Percentiles rank a stretch among this genome's conserved stretches.
phyloP scores from a whole-genome alignment of 75 land plant species.

The Pinus tabuliformis region DNA sequence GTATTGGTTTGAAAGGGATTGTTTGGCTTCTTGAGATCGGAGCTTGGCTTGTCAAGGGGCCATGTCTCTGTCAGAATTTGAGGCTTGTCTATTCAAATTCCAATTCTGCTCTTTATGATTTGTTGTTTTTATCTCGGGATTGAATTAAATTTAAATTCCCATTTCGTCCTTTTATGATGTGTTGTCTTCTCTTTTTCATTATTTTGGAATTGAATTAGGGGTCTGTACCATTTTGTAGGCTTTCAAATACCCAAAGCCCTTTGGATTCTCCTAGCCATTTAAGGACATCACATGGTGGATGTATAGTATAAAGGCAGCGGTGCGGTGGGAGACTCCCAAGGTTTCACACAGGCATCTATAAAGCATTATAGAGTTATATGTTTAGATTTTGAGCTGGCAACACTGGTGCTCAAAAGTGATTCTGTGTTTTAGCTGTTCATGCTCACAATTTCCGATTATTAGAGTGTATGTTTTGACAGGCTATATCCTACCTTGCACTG shows the following conservation, averaged over 20 bases:
- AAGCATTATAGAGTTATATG: no score
- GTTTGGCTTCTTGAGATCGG: not conserved
- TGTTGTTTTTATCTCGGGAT: not conserved
- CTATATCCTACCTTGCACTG: no score
- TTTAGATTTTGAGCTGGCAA: no score
- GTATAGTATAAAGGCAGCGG: no score
- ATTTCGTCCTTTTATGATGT: no score
- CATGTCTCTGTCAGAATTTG: not conserved
- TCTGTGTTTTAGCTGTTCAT: no score
- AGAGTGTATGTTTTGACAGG: no score
- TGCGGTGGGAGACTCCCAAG: no score
- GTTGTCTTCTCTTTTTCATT: not conserved
- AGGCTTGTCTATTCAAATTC: not conserved
- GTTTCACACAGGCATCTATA: no score
- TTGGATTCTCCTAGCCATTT: slow-evolving; percentile 1
- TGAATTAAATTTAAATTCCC: not conserved
- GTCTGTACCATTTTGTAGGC: not conserved
- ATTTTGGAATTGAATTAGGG: not conserved
- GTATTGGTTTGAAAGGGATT: not conserved
- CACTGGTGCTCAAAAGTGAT: no score
- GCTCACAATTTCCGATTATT: no score
- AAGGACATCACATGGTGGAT: not conserved
- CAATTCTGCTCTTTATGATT: not conserved
- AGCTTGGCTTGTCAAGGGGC: not conserved
- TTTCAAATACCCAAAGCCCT: no score